These are phyloP conservation scores for Fusarium liriodendri DNA, from an alignment of 2,329 filamentous ascomycete genomes.

Conservation along the genomic window DNA sequence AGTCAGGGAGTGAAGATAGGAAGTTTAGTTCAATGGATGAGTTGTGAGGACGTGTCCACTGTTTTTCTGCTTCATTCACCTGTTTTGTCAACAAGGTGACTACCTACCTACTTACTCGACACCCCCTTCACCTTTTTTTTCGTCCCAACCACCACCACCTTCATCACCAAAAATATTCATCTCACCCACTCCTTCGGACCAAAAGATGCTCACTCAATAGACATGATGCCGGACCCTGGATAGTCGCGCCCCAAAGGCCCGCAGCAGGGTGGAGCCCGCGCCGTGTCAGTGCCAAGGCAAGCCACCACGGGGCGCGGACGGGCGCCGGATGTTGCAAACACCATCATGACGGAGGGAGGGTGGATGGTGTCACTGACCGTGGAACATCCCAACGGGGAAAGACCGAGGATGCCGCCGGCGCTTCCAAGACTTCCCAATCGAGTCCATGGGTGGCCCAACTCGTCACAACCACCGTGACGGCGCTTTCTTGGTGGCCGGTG, in stretches of 20 bases:
- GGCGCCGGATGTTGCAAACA: conserved; percentile 26
- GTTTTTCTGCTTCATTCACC: neutral
- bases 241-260: conserved; percentile 16
- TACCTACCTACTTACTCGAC: neutral
- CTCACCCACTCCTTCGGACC: conserved; percentile 5
- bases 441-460: conserved; percentile 8
- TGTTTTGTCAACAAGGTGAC: neutral
- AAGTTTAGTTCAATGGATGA: conserved; percentile 19
- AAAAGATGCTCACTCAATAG: conserved; percentile 10
- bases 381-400: conserved; percentile 41
- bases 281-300: conserved; percentile 39
- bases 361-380: conserved; percentile 32
- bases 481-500: conserved; percentile 8
- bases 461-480: conserved; percentile 11
- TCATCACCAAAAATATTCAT: conserved; percentile 6
- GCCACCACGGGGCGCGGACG: conserved; percentile 29
- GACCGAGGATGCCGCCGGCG: conserved; percentile 37
- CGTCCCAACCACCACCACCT: neutral
- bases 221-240: conserved; percentile 9
- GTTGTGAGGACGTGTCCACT: conserved; percentile 14
- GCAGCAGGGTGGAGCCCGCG: conserved; percentile 35
- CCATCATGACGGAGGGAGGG: conserved; percentile 20
- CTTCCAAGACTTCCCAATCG: conserved; percentile 7
- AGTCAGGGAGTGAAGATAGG: conserved; percentile 29
- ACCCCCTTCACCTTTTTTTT: neutral